Base-by-base conservation (phyloP, 306 rosid species). In the Lablab purpureus region DNA sequence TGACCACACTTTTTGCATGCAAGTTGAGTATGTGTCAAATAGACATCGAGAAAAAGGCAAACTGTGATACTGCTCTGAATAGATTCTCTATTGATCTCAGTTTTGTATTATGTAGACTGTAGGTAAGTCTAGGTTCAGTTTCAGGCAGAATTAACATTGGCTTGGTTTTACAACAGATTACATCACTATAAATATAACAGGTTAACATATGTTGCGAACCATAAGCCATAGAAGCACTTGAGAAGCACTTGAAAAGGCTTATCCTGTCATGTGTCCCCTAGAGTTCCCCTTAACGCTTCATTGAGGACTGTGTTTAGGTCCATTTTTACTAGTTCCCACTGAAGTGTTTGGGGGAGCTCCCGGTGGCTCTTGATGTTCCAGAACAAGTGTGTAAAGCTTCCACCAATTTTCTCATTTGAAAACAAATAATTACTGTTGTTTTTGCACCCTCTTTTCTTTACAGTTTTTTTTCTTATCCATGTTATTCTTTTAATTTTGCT, bases 331-430 rank as follows among this genome's bases (percentile, higher is more conserved):
- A 15, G 45, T 36, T 23, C 5, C 5, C 30, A 21, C 41, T 70
- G 77, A 79, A 79, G 77, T 70, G 77, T 79, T 79, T 70, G 71
- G 71, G 82, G 82, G 77, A 69, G 51, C 77, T 56, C 71, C 43
- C 1, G 63, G 40, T 9, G 63, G 2, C 71, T 21, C 21, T 58
- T 79, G 63, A 79, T 58, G 58, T 59, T 4, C 17, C 1, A 8
- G 12, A 3, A 41, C 46, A 41, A 41, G 3, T 12, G 17, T 43
- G 47, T 10, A 41, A 32, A 41, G 3, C 43, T 37, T 52, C 12
- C 27, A 52, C 5, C 59, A 52, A 34, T 4, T 74, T 56, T 58
- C 36, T 25, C 36, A 55, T 23, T 12, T 23, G 6, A 58, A 58
- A 19, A 52, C 2, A 17, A 2, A 8, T 9, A 3, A 9, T 9